phyloP scores from a whole-genome alignment of 129 eudicot species.

The Flaveria sonorensis region DNA sequence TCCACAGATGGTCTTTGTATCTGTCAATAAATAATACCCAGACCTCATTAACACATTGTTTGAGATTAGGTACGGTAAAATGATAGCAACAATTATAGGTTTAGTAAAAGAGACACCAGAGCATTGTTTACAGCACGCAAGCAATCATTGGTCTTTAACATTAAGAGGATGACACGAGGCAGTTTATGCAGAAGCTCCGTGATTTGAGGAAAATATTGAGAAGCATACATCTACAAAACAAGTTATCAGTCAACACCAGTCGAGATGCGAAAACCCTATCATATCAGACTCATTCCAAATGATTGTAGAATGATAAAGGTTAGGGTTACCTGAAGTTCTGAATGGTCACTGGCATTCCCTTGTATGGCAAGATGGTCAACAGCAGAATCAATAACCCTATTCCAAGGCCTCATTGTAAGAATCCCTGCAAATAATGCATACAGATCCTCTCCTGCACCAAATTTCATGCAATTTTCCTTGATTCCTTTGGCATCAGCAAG shows the following conservation, averaged over 20 bases:
- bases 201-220: slow-evolving; percentile 84
- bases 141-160: slow-evolving; percentile 95
- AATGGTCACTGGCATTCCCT: slow-evolving; percentile 67
- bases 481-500: slow-evolving; percentile 80
- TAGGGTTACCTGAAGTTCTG: slow-evolving; percentile 80
- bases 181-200: slow-evolving; percentile 83
- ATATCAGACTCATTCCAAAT: background rate
- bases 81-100: background rate
- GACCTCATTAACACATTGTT: background rate
- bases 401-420: slow-evolving; percentile 96
- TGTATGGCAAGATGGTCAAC: slow-evolving; percentile 84
- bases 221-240: slow-evolving; percentile 81
- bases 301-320: background rate
- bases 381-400: slow-evolving; percentile 73
- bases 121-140: slow-evolving; percentile 76
- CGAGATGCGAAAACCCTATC: background rate
- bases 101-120: slow-evolving; percentile 52
- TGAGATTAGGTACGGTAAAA: background rate
- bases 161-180: slow-evolving; percentile 88
- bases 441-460: slow-evolving; percentile 96
- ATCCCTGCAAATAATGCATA: slow-evolving; percentile 89
- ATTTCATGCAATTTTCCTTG: slow-evolving; percentile 65
- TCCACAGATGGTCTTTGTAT: slow-evolving; percentile 72
- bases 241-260: background rate
- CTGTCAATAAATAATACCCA: slow-evolving; percentile 40